A percentile compares a stretch with the other conserved stretches of the same genome.
Evolutionary conservation across 2,329 filamentous ascomycete species (phyloP).

Genomic region (Colletotrichum viniferum): DNA sequence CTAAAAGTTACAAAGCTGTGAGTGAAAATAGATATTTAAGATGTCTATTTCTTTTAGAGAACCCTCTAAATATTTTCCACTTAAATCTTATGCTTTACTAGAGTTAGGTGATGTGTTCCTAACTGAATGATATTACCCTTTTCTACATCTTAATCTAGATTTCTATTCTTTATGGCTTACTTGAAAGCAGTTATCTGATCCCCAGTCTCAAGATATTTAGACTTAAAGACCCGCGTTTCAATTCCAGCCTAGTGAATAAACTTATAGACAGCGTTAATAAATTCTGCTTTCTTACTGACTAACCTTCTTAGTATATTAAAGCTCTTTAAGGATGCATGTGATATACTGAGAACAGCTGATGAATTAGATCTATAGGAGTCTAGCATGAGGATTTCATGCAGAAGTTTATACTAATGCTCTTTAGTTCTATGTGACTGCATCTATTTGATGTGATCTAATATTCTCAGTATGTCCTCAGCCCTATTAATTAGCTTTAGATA

Average conservation of each 20-base stretch:
- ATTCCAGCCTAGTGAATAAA: not conserved
- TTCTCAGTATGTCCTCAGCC: not conserved
- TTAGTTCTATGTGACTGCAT: not conserved
- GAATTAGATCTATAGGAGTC: not conserved
- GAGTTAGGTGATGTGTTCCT: not conserved
- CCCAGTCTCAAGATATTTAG: not conserved
- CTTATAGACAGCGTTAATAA: not conserved
- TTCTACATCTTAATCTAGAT: not conserved
- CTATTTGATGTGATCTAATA: not conserved
- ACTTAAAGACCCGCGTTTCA: not conserved
- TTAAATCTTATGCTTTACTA: not conserved
- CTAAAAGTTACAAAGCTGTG: not conserved
- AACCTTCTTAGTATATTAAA: not conserved
- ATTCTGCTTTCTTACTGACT: not conserved
- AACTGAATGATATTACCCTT: not conserved
- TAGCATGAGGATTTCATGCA: not conserved
- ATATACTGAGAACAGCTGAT: not conserved
- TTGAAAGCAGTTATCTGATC: not conserved
- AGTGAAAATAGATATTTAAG: not conserved
- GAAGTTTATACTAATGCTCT: not conserved
- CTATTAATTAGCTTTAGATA: not conserved
- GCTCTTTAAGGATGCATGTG: not conserved
- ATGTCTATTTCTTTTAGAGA: not conserved
- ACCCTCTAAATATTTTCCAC: not conserved
- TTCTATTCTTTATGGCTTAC: not conserved